Evolutionary conservation across 1,139 yeast genomes (phyloP), one percentile per base, ranked within the genome.

Genomic region (Torulaspora globosa): DNA sequence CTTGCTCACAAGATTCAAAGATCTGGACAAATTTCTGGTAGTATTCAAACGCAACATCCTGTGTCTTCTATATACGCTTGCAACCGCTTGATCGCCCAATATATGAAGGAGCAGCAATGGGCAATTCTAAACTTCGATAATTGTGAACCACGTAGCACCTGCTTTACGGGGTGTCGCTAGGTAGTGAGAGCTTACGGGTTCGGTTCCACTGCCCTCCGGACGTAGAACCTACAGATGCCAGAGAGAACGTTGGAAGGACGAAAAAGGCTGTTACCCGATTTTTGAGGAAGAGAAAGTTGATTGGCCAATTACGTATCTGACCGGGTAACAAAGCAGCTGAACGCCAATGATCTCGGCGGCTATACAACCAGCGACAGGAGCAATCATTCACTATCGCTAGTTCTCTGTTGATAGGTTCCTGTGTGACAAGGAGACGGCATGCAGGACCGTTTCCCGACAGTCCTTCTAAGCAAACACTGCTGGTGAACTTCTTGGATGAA

Each of bases 1-100:
- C 69, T 79, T 82, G 57, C 81, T 80, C 54, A 76, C 75, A 62
- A 73, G 66, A 65, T 78, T 70, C 55, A 82, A 74, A 65, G 80
- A 82, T 71, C 83, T 80, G 60, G 84, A 76, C 43, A 63, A 59
- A 58, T 66, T 64, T 57, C 73, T 67, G 61, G 79, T 76, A 67
- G 82, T 49, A 45, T 51, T 47, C 35, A 51, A 48, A 51, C 62
- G 60, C 39, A 56, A 55, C 60, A 58, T 57, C 28, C 30, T 42
- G 32, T 32, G 23, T 31, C 29, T 19, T 19, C 23, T 33, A 11
- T 32, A 11, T 34, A 21, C 7, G 23, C n/a, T n/a, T 21, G 23
- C 30, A 15, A 11, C 23, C 30, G 29, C 12, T 26, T n/a, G 6
- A 26, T 21, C 19, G 15, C 19, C n/a, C 14, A 30, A n/a, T 3